Evolutionary conservation across 1,284 basidiomycete species (phyloP).

Genomic region (Microbotryomycetes sp.): DNA sequence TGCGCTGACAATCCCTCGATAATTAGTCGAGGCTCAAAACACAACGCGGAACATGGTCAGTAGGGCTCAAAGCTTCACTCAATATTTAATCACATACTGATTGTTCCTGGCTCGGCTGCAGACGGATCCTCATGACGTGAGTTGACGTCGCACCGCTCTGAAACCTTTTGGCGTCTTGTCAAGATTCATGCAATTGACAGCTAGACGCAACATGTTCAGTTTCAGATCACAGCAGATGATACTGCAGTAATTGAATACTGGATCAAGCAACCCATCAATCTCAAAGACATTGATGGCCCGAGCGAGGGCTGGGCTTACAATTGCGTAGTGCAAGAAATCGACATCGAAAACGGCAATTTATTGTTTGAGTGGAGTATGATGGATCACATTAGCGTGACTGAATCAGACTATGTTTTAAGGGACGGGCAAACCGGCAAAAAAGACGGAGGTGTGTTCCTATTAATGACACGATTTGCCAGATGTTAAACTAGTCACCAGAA

Average conservation of each 20-base stretch:
- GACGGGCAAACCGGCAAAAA: slow-evolving; percentile 1
- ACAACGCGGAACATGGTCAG: not conserved
- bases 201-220: slow-evolving; percentile 24
- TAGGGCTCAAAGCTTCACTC: not conserved
- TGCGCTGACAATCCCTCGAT: too few species aligned
- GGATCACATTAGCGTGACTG: slow-evolving; percentile 19
- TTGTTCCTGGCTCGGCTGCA: not conserved
- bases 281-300: slow-evolving; percentile 26
- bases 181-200: not conserved
- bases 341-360: slow-evolving; percentile 37
- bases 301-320: slow-evolving; percentile 36
- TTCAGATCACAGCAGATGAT: slow-evolving; percentile 38
- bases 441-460: not conserved
- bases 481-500: too few species aligned
- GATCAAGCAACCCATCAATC: slow-evolving; percentile 28
- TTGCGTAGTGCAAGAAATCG: slow-evolving; percentile 39
- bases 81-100: too few species aligned
- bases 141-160: slow-evolving; percentile 29
- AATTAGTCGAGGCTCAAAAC: slow-evolving; percentile 13
- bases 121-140: slow-evolving; percentile 17
- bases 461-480: too few species aligned
- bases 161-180: too few species aligned
- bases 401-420: slow-evolving; percentile 19
- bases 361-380: slow-evolving; percentile 29
- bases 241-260: slow-evolving; percentile 40